Base-by-base conservation (phyloP, 2,329 filamentous ascomycete species). In the Elsinoe perseae region DNA sequence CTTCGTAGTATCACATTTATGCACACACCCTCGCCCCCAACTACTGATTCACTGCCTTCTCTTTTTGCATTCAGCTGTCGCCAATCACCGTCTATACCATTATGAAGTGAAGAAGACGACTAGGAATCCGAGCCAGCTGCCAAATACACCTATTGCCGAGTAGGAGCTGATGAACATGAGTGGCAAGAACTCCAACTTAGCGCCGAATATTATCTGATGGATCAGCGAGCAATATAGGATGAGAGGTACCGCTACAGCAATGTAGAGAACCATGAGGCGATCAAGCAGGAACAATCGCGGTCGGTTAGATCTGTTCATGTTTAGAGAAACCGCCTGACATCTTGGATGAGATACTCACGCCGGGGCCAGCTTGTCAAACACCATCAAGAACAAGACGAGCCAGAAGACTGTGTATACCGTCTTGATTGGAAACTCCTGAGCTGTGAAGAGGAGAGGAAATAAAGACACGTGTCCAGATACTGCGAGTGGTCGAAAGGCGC, bases 111-210 rank as follows among this genome's bases (percentile, higher is more conserved):
- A 91, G 72, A 92, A 97, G 52, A 97, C 90, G 28, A 95, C 87
- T 75, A 91, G 82, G 69, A 95, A 96, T 8, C 93, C 91, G 38
- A 96, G 66, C 92, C 92, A 97, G 72, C 93, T 97, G 2, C 89
- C 90, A 16, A 96, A 83, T 0, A 97, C 91, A n/a, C 93, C 93
- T 57, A 97, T 77, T 3, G 93, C 93, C 30, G 87, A 89, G 71
- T 97, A 98, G 10, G 88, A 87, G 75, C 92, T 97, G 63, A 85
- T 96, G 68, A 97, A 93, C 92, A 98, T 97, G 64, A 97, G 75
- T 23, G 93, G 93, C 56, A 98, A 72, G 70, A 97, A 98, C 72
- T 96, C 89, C 64, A 87, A 89, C 61, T 77, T 81, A 65, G 83
- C 80, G 0, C 90, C 90, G 73, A 95, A 96, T 3, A 95, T 73